Base-by-base conservation (phyloP, 768 basidiomycete species). In the Lactifluus rugatus region DNA sequence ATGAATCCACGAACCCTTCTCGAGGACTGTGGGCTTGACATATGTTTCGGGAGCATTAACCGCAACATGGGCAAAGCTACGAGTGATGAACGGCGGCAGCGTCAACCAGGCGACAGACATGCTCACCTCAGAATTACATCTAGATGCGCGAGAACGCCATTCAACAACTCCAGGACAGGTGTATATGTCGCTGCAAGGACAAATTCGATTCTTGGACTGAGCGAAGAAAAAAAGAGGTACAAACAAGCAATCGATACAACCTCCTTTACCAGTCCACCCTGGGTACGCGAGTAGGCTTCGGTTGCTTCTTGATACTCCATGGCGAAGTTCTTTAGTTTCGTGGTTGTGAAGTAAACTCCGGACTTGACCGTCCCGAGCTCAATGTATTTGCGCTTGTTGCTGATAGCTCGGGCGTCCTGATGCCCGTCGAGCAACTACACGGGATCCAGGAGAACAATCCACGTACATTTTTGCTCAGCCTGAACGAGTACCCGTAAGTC, bases 11-110 rank as follows among this genome's bases (percentile, higher is more conserved):
- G 49, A 62, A 84, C 93, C 93, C 73, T 82, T 91, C 58, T 88
- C 83, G 2, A 80, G 68, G 1, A 97, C 75, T 7, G 74, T 81
- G 0, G 95, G 96, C 69, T 92, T 95, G 52, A 95, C 80, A 66
- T 96, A 98, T 2, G 89, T 78, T 52, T 86, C 86, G 0, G 90
- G 88, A 0, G 94, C 91, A 62, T 87, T 88, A 23, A 85, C 78
- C 0, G 95, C 86, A 11, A 96, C 90, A 65, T 93, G 89, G 0
- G 96, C 92, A 67, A 98, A 89, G 70, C 94, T 96, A 57, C 25
- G 7, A 28, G 19, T 8, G 42, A 25, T 49, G 8, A 39, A 50
- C 11, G 31, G 16, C 34, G 9, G 23, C 46, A 21, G n/a, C 28
- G 21, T 25, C 28, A n/a, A 44, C 45, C 3, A 28, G 39, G 32